Evolutionary conservation across 2,329 filamentous ascomycete species (phyloP), one percentile per base, ranked within the genome.

Genomic region (Xylariaceae sp.): DNA sequence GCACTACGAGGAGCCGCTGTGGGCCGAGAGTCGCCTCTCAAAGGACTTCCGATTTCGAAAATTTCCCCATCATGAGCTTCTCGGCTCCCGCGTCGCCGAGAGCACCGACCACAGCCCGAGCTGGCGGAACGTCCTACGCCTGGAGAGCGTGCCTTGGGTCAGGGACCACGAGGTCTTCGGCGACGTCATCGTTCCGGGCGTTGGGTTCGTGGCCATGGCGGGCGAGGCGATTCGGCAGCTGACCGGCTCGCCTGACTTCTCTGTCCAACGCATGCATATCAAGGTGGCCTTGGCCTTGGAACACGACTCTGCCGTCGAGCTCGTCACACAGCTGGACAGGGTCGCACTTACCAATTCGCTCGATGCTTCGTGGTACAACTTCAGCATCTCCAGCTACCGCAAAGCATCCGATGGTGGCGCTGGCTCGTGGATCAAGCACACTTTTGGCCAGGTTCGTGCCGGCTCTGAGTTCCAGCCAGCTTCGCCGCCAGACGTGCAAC

Each of bases 131-230:
- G 31, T 64, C 3, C 42, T 71, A 1, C 47, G 50, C 2, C 36
- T 61, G 1, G 50, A 51, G 1, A 56, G 65, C 17, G 35, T 61
- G 1, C 58, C 63, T 0, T 74, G 69, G 70, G 35, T 68, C 2
- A 41, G 43, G 0, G 61, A 68, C 29, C 66, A 75, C 39, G 51
- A 49, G 14, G 38, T 73, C 1, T 49, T 57, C 2, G 48, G 49
- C 1, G 45, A 61, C 5, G 43, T 62, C 3, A 47, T 71, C 1
- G 66, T 66, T 25, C 68, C 68, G 0, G 57, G 39, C 1, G 58
- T 66, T 0, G 65, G 56, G 0, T 69, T 63, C 35, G 28, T 70
- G 1, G 50, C 56, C 9, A 67, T 69, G 55, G 59, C 55, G 3
- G 56, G 60, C 3, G 64, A 68, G 41, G 65, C 64, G 4, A 49